Evolutionary conservation across 1,284 basidiomycete species (phyloP), one percentile per base, ranked within the genome.

Genomic region (Naganishia sp.): DNA sequence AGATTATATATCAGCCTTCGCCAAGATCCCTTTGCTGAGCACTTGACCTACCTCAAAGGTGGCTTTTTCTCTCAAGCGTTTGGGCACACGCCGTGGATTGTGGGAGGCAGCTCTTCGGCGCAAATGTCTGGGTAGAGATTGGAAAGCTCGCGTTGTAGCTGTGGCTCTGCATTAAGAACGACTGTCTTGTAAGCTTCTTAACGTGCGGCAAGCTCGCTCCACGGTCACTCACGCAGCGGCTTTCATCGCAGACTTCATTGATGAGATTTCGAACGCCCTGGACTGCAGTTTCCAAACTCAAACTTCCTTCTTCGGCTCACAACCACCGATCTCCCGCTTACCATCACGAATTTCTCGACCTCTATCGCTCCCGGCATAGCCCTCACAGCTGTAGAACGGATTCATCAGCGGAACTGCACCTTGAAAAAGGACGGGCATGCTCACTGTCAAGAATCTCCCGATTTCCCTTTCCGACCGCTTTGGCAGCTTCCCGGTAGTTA

Each of bases 51-150:
- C 92, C 84, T 97, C 94, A 25, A 86, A 83, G 18, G 83, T 84
- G 2, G 94, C 92, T 74, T 89, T 90, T 49, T 86, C 85, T 61
- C 92, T 83, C 33, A 96, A 80, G 31, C 89, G 84, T 31, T 86
- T 78, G 0, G 94, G 94, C n/a, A 97, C 90, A 16, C 92, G 86
- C 6, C 91, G 86, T 21, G 92, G 87, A 78, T 96, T 89, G 77
- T 96, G 94, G 72, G 91, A 94, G 1, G 94, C 94, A 11, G 94
- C 93, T 72, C 94, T 84, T 39, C 94, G 85, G 28, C 94, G 85
- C 15, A 97, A 82, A 75, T 94, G 90, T 25, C 94, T 84, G 11
- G 94, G 94, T 10, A 96, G 83, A 16, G 89, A 87, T 78, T 97
- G 94, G 86, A 94, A 97, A 1, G 88, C 90, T 65, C 94, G 83